Conservation (phyloP, 192 early-diverging fungal genomes). For the Entophlyctis luteolus region DNA sequence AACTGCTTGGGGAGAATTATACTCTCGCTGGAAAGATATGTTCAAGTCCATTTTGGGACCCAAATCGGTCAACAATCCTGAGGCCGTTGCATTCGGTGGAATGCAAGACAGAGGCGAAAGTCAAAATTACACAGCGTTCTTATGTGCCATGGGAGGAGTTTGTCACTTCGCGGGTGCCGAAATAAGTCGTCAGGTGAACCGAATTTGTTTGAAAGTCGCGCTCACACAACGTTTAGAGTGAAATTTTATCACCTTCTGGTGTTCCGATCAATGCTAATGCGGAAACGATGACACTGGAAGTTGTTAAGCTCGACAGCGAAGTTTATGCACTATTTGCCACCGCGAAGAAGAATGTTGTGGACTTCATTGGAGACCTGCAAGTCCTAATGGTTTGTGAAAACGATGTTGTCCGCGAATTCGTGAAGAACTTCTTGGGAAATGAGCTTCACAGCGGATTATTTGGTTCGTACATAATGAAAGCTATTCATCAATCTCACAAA, state of each 20-base stretch:
- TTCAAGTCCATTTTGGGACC: slow-evolving; percentile 38
- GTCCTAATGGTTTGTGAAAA: slow-evolving; percentile 71
- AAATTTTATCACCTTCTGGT: background rate
- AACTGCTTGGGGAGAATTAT: slow-evolving; percentile 80
- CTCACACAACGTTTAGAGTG: background rate
- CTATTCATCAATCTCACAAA: slow-evolving; percentile 37
- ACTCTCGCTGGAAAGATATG: slow-evolving; percentile 62
- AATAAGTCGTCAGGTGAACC: background rate
- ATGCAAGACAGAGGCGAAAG: slow-evolving; percentile 59
- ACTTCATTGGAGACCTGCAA: slow-evolving; percentile 68
- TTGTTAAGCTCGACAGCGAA: slow-evolving; percentile 12
- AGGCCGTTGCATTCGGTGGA: background rate
- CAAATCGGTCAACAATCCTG: background rate
- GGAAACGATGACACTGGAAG: background rate
- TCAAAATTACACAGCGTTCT: slow-evolving; percentile 79
- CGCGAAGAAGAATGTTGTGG: slow-evolving; percentile 54
- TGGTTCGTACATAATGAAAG: slow-evolving; percentile 28
- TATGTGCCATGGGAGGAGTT: slow-evolving; percentile 74
- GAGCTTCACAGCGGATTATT: slow-evolving; percentile 68
- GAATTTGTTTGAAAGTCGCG: background rate
- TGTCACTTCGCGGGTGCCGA: slow-evolving; percentile 34
- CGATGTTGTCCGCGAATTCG: slow-evolving; percentile 67
- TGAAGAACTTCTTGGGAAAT: slow-evolving; percentile 73
- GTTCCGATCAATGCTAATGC: slow-evolving; percentile 8
- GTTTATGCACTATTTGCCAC: slow-evolving; percentile 19